Percentiles rank a stretch among this genome's conserved stretches.
Conservation (phyloP, 177 flowering plant genomes). For the Vitis hybrid region DNA sequence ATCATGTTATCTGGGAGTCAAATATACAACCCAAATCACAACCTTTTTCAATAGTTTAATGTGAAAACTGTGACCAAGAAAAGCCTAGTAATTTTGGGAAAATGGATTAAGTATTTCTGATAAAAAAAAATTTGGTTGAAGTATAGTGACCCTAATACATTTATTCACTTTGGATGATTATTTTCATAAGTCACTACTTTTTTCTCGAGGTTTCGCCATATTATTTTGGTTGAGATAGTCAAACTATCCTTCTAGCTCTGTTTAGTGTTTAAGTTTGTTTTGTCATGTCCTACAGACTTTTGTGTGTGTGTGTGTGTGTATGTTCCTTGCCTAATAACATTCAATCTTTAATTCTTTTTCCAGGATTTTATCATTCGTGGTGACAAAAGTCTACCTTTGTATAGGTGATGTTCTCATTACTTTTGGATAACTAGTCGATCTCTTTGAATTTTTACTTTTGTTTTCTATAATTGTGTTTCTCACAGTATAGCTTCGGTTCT, state of each 20-base stretch:
- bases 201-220: neutral
- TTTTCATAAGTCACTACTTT: neutral
- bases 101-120: too few species aligned
- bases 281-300: neutral
- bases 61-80: too few species aligned
- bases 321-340: neutral
- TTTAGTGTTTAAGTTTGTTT: neutral
- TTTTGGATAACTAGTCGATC: neutral
- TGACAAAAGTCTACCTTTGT: constrained; percentile 65
- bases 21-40: too few species aligned
- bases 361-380: constrained; percentile 90
- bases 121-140: too few species aligned
- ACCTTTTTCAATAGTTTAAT: too few species aligned
- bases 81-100: too few species aligned
- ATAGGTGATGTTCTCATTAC: constrained; percentile 56
- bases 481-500: constrained; percentile 21
- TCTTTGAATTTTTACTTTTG: neutral
- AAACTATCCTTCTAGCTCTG: too few species aligned
- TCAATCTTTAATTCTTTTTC: neutral
- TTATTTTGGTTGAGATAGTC: neutral
- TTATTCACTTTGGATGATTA: too few species aligned
- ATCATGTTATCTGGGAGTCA: too few species aligned
- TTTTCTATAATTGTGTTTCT: constrained; percentile 8
- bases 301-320: neutral
- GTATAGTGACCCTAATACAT: too few species aligned